Percentiles rank a stretch among this genome's conserved stretches.
Conservation (phyloP, 495 filamentous ascomycete species). For the Astrothelium macrocarpum region DNA sequence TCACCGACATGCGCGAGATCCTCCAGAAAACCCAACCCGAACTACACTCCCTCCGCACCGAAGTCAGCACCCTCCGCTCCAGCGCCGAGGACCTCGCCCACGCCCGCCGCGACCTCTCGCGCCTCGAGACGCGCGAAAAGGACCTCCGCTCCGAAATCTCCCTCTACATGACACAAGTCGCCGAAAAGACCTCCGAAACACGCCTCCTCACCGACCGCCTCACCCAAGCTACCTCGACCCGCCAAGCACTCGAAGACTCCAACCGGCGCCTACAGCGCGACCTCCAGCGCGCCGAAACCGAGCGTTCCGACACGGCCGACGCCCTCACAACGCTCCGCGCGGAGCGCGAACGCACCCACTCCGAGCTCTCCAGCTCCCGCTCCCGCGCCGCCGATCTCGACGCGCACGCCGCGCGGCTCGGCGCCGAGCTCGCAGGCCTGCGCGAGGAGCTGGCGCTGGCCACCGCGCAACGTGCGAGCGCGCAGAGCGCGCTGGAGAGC, state of each 20-base stretch:
- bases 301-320: conserved; percentile 66
- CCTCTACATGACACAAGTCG: conserved; percentile 54
- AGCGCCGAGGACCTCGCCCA: conserved; percentile 61
- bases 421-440: conserved; percentile 53
- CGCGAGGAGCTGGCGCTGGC: conserved; percentile 77
- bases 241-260: conserved; percentile 67
- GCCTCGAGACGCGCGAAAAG: conserved; percentile 68
- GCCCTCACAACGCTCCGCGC: conserved; percentile 54
- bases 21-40: conserved; percentile 83
- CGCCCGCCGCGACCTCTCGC: conserved; percentile 58
- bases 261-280: conserved; percentile 61
- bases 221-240: conserved; percentile 59
- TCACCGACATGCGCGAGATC: conserved; percentile 66
- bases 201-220: conserved; percentile 65
- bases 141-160: conserved; percentile 67
- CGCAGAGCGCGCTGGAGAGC: conserved; percentile 74
- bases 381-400: conserved; percentile 60
- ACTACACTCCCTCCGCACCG: conserved; percentile 60
- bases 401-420: conserved; percentile 54
- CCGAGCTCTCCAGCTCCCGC: conserved; percentile 56
- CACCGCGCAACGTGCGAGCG: conserved; percentile 72
- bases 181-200: conserved; percentile 68
- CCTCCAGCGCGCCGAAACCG: conserved; percentile 61
- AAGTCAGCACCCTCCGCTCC: conserved; percentile 60
- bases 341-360: conserved; percentile 60